Evolutionary conservation across 345 rosid genomes (phyloP).

Genomic region (Lepidium aucheri): DNA sequence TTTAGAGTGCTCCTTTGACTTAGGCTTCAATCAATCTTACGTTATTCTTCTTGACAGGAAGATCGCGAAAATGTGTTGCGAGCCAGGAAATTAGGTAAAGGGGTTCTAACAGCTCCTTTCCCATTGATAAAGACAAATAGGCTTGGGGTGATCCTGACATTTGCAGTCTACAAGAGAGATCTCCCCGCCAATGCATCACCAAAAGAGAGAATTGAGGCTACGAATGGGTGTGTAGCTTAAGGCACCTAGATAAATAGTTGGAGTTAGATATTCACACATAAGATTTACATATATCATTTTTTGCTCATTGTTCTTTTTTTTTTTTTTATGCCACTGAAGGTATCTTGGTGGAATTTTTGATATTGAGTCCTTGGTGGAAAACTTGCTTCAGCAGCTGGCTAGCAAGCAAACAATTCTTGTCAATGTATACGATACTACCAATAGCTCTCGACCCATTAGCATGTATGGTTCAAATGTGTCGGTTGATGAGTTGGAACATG

Average conservation of each 20-base stretch:
- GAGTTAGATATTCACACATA: background rate
- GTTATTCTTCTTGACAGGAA: constrained; percentile 47
- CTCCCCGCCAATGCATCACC: constrained; percentile 80
- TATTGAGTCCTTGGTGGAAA: constrained; percentile 84
- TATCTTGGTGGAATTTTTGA: constrained; percentile 93
- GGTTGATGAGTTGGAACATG: constrained; percentile 48
- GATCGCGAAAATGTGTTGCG: constrained; percentile 84
- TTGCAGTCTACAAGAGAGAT: constrained; percentile 79
- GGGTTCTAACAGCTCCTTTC: constrained; percentile 95
- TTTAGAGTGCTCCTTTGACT: background rate
- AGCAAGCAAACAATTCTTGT: constrained; percentile 91
- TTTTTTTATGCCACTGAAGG: constrained; percentile 34
- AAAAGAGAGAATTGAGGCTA: constrained; percentile 69
- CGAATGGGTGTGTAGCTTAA: constrained; percentile 59
- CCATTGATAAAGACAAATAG: constrained; percentile 78
- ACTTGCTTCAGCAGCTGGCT: constrained; percentile 91
- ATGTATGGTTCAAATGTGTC: constrained; percentile 79
- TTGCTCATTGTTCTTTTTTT: constrained; percentile 8
- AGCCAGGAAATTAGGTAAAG: constrained; percentile 83
- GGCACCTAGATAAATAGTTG: background rate
- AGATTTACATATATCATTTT: background rate
- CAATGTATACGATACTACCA: constrained; percentile 77
- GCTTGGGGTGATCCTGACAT: constrained; percentile 93
- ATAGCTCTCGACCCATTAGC: constrained; percentile 67
- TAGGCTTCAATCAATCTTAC: background rate